Base-by-base conservation (phyloP, 352 stramenopile genomes). In the Plasmopara muralis region DNA sequence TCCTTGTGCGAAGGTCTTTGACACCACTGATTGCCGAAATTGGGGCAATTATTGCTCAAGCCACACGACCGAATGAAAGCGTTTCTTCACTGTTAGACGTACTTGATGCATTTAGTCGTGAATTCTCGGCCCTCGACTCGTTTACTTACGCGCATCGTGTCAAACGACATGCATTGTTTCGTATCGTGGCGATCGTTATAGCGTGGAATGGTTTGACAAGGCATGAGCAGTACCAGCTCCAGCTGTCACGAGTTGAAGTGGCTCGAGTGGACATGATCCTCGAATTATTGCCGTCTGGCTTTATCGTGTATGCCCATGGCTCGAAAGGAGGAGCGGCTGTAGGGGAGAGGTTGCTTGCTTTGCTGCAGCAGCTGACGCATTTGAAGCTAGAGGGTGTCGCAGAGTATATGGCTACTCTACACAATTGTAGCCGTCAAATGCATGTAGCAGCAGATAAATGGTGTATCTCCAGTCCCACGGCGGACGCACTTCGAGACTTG, bases 1-100 rank as follows among this genome's bases (percentile, higher is more conserved):
- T 45, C 1, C 20, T 55, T 12, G 53, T 67, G 0, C 14, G 31
- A 16, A 43, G 13, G 0, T 53, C 55, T 16, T 62, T 73, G 35
- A n/a, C 47, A 7, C 57, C 60, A 5, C 47, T 70, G 34, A 45
- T 64, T 16, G 50, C 64, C 39, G 41, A 39, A 25, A 46, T 69
- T 12, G 56, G 55, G 5, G 60, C 44, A 12, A 42, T 68, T 7
- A 34, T 72, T 49, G 55, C 64, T 0, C 44, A 55, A 10, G 31
- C 61, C 44, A 63, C 44, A 3, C 53, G 15, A 37, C 59, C 60
- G 31, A 51, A 28, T 6, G 63, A 70, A 30, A 68, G 43, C 15
- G 53, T 65, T 25, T 70, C 66, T 18, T 61, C 46, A 20, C 51
- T 75, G 41, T 41, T 75, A 37, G 66, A 75, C 20, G 39, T 67